These are phyloP conservation scores for Pogostemon cablin DNA, from an alignment of 257 asterid species.

Conservation along the genomic window DNA sequence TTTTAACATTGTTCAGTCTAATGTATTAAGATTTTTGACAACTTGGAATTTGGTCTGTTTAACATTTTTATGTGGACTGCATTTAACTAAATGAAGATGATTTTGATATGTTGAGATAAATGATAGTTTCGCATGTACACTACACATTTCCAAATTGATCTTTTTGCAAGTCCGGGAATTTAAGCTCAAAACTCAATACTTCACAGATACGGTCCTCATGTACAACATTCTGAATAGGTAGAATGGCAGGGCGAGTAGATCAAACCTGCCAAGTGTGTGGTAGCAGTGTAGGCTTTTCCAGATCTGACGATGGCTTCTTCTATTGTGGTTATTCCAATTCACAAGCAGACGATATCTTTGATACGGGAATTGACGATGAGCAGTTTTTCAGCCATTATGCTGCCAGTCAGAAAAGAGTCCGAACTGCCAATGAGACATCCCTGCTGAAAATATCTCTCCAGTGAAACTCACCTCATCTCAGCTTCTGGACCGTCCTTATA, in stretches of 20 bases:
- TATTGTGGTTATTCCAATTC: constrained; percentile 56
- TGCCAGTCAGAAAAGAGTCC: constrained; percentile 39
- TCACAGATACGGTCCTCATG: not conserved
- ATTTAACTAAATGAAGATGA: no score
- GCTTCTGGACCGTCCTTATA: constrained; percentile 38
- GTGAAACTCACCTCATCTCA: constrained; percentile 43
- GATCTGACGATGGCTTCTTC: constrained; percentile 58
- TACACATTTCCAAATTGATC: not conserved
- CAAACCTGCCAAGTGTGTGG: constrained; percentile 55
- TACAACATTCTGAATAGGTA: constrained; percentile 18
- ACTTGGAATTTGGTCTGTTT: no score
- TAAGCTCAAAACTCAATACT: not conserved
- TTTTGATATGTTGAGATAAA: no score
- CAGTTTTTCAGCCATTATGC: constrained; percentile 43
- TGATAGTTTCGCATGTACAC: no score
- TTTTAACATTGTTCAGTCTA: no score
- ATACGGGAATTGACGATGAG: constrained; percentile 56
- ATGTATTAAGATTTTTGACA: no score
- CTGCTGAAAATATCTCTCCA: constrained; percentile 50
- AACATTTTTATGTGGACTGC: no score
- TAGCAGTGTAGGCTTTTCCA: constrained; percentile 39
- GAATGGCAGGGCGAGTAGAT: constrained; percentile 42
- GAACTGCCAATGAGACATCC: constrained; percentile 25
- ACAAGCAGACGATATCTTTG: constrained; percentile 58
- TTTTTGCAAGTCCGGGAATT: constrained; percentile 10